These are phyloP conservation scores for Penicillium aurantiogriseum DNA, from an alignment of 2,329 filamentous ascomycete species.

Conservation along the genomic window DNA sequence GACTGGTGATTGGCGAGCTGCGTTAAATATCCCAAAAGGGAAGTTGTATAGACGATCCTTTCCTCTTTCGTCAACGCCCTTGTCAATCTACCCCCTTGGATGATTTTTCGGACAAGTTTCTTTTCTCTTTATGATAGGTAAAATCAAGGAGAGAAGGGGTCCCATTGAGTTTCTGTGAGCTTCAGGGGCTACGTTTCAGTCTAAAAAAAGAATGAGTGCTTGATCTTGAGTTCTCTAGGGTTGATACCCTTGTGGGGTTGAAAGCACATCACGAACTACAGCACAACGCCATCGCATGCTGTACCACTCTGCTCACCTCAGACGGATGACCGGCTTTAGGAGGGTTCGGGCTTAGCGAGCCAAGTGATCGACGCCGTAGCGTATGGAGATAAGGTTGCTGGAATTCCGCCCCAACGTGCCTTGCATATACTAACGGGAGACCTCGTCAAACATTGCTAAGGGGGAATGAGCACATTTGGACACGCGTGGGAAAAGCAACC, in stretches of 20 bases:
- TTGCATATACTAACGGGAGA: constrained; percentile 21
- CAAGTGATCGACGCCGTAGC: constrained; percentile 15
- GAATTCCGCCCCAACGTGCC: constrained; percentile 20
- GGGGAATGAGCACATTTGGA: constrained; percentile 13
- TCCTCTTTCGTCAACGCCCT: constrained; percentile 10
- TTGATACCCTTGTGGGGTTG: neutral
- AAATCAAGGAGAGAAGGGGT: neutral
- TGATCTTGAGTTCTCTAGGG: neutral
- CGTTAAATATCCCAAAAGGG: constrained; percentile 14
- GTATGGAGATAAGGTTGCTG: constrained; percentile 23
- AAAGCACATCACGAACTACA: neutral
- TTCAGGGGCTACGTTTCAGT: neutral
- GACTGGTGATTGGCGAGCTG: constrained; percentile 6
- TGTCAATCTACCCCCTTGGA: constrained; percentile 16
- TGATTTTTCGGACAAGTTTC: constrained; percentile 2
- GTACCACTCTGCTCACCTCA: constrained; percentile 2
- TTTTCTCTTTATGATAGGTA: constrained; percentile 17
- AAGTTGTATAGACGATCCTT: constrained; percentile 17
- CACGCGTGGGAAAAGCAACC: constrained; percentile 19
- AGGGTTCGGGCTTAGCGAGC: neutral
- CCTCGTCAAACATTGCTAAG: constrained; percentile 19
- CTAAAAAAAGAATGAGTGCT: neutral
- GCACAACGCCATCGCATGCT: neutral
- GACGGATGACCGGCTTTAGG: constrained; percentile 2
- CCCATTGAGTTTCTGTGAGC: neutral